phyloP scores from a whole-genome alignment of 352 stramenopile species.

The Phytophthora niederhauseri region DNA sequence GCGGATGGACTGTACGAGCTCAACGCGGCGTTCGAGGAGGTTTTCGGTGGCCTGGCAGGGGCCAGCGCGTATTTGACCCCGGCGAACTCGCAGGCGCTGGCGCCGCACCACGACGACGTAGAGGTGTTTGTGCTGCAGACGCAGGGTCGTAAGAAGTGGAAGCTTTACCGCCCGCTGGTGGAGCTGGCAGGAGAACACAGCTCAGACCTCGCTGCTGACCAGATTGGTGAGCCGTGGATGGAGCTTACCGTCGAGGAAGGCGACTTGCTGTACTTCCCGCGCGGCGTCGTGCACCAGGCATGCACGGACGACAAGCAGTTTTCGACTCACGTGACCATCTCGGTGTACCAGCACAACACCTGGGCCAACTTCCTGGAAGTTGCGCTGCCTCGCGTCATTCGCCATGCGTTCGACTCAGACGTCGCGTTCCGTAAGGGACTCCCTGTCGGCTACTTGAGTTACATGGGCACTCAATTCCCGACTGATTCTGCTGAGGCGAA shows the following conservation, averaged over 20 bases:
- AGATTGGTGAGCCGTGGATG: constrained; percentile 83
- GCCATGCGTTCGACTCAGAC: constrained; percentile 79
- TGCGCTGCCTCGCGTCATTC: constrained; percentile 74
- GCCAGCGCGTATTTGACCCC: constrained; percentile 85
- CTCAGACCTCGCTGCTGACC: constrained; percentile 62
- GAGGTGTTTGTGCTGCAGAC: constrained; percentile 90
- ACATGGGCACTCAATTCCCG: constrained; percentile 73
- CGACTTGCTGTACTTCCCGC: constrained; percentile 87
- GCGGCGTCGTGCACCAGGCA: constrained; percentile 82
- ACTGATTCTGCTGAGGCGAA: constrained; percentile 46
- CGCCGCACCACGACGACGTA: constrained; percentile 86
- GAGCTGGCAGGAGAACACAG: constrained; percentile 82
- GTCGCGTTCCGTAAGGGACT: constrained; percentile 75
- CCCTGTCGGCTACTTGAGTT: constrained; percentile 74
- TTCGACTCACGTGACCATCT: constrained; percentile 89
- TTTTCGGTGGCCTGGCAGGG: constrained; percentile 79
- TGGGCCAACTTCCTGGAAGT: constrained; percentile 91
- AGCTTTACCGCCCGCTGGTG: constrained; percentile 79
- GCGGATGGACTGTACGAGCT: constrained; percentile 72
- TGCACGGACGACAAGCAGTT: constrained; percentile 77
- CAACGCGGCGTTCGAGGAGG: constrained; percentile 80
- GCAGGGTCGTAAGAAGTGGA: constrained; percentile 89
- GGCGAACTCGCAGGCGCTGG: constrained; percentile 78
- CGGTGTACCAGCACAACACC: constrained; percentile 89
- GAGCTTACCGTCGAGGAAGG: constrained; percentile 85